Percentiles rank a stretch among this genome's conserved stretches.
phyloP scores from a whole-genome alignment of 768 basidiomycete genomes.

The Amanita polypyramis region DNA sequence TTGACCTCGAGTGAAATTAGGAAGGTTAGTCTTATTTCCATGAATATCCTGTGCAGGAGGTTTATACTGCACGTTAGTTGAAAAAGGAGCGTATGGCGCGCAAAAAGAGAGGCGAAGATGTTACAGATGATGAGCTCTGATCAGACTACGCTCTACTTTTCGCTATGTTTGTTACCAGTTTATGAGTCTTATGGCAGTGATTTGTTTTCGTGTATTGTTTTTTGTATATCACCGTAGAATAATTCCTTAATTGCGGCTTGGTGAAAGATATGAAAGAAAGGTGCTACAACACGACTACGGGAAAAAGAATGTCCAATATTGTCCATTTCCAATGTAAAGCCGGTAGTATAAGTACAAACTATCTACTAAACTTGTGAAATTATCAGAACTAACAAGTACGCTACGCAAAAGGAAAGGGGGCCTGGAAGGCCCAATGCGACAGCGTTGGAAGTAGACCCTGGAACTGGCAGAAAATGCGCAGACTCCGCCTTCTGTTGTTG shows the following conservation, averaged over 20 bases:
- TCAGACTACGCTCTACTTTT: conserved; percentile 5
- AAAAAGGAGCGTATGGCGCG: conserved; percentile 97
- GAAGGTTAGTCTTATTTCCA: conserved; percentile 38
- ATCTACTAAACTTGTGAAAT: neutral
- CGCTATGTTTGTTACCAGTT: conserved; percentile 7
- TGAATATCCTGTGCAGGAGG: neutral
- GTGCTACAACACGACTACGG: too few species aligned
- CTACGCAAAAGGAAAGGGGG: neutral
- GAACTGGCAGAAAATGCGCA: conserved; percentile 47
- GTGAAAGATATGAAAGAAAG: too few species aligned
- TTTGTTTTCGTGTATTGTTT: neutral
- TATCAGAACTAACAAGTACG: neutral
- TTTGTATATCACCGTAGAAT: neutral
- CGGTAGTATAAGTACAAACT: neutral
- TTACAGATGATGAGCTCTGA: conserved; percentile 57
- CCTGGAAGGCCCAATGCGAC: neutral
- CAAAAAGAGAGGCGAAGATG: conserved; percentile 79
- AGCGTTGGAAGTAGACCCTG: conserved; percentile 22
- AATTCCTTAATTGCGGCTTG: neutral
- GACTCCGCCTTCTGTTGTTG: conserved; percentile 44
- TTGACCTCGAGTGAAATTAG: conserved; percentile 71
- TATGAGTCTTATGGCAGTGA: neutral
- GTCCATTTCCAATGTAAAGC: neutral
- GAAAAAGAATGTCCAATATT: too few species aligned
- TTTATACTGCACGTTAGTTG: conserved; percentile 18